phyloP scores from a whole-genome alignment of 805 yeast species.

The Kluyveromyces lactis region DNA sequence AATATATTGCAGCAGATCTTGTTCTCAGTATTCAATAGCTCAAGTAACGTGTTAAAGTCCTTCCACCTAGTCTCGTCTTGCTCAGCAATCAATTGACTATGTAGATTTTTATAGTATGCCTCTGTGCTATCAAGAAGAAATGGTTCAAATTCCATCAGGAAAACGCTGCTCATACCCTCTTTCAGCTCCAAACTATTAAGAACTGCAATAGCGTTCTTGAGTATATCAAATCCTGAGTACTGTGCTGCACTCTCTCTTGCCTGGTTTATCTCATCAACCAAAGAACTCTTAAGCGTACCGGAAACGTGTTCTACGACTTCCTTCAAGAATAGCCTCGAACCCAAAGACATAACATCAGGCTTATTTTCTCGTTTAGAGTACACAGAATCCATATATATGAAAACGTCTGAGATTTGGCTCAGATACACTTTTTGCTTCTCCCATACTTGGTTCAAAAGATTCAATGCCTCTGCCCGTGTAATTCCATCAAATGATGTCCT shows the following conservation, averaged over 20 bases:
- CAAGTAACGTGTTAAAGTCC: background rate
- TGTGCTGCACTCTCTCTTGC: conserved; percentile 47
- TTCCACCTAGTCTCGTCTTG: background rate
- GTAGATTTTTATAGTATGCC: conserved; percentile 41
- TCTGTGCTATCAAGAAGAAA: conserved; percentile 46
- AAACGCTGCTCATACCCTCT: conserved; percentile 48
- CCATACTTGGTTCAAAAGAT: conserved; percentile 42
- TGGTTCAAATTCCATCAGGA: conserved; percentile 60
- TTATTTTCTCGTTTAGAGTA: conserved; percentile 63
- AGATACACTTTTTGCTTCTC: conserved; percentile 61
- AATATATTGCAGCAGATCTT: conserved; percentile 6
- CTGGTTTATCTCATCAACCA: conserved; percentile 26
- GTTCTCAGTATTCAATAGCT: background rate
- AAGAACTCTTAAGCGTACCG: conserved; percentile 41
- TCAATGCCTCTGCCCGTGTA: conserved; percentile 30
- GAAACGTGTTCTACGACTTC: conserved; percentile 44
- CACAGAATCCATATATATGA: conserved; percentile 81
- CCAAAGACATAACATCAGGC: conserved; percentile 63
- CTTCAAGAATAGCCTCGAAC: conserved; percentile 58
- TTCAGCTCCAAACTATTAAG: conserved; percentile 52
- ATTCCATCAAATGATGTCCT: conserved; percentile 5
- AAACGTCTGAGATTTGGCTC: conserved; percentile 73
- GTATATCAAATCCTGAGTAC: conserved; percentile 46
- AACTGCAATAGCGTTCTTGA: conserved; percentile 61
- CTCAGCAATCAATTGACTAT: background rate